Percentiles rank a stretch among this genome's conserved stretches.
Conservation (phyloP, 805 yeast genomes). For the Tetrapisispora nanseiensis region DNA sequence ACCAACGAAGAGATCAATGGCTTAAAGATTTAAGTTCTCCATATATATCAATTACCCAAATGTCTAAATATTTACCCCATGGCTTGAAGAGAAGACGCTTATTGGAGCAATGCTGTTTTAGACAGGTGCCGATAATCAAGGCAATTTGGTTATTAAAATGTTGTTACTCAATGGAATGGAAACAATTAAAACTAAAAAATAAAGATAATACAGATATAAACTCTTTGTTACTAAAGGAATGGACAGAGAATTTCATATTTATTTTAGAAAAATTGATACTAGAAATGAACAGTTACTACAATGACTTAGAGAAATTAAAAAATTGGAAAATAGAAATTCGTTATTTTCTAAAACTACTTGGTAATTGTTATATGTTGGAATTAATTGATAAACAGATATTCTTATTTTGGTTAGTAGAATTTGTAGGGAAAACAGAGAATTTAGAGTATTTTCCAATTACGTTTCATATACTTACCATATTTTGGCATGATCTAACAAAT, state of each 20-base stretch:
- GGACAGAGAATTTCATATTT: slow-evolving; percentile 78
- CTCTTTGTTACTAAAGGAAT: slow-evolving; percentile 64
- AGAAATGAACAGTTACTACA: slow-evolving; percentile 25
- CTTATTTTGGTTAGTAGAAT: slow-evolving; percentile 52
- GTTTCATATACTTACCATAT: slow-evolving; percentile 47
- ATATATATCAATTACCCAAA: slow-evolving; percentile 50
- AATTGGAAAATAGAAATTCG: slow-evolving; percentile 41
- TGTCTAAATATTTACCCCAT: slow-evolving; percentile 79
- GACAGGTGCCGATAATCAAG: slow-evolving; percentile 63
- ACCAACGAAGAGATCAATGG: slow-evolving; percentile 80
- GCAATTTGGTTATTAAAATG: slow-evolving; percentile 90
- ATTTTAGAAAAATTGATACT: slow-evolving; percentile 31
- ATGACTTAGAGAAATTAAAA: slow-evolving; percentile 22
- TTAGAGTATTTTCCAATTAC: slow-evolving; percentile 37
- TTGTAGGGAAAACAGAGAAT: slow-evolving; percentile 34
- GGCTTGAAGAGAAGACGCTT: slow-evolving; percentile 69
- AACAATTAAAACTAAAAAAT: slow-evolving; percentile 10
- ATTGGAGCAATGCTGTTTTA: slow-evolving; percentile 60
- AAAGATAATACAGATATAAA: slow-evolving; percentile 7
- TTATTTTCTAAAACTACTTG: slow-evolving; percentile 50
- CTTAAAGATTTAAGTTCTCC: slow-evolving; percentile 66
- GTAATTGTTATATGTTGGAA: slow-evolving; percentile 58
- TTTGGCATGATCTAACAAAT: slow-evolving; percentile 60
- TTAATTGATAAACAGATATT: slow-evolving; percentile 55
- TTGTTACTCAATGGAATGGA: slow-evolving; percentile 66